Evolutionary conservation across 352 stramenopile genomes (phyloP).

Genomic region (Phytophthora quininea): DNA sequence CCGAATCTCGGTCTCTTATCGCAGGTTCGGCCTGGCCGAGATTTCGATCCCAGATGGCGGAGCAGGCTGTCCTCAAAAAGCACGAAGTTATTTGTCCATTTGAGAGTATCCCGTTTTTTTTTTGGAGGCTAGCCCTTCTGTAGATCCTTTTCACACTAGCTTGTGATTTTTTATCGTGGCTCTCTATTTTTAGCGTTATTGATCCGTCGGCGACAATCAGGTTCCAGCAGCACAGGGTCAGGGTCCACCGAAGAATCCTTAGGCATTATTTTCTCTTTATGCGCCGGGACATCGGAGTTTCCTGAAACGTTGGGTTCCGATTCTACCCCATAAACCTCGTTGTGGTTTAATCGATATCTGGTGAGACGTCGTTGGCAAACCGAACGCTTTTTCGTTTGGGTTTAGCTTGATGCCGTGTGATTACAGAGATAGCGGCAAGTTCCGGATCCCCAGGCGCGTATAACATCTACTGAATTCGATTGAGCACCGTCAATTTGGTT

Average conservation of each 20-base stretch:
- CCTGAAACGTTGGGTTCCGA: too few relatives aligned
- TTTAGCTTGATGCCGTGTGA: slow-evolving; percentile 1
- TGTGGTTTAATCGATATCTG: neutral
- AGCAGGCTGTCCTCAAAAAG: slow-evolving; percentile 3
- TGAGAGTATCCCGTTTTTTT: neutral
- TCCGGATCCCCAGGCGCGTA: neutral
- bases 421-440: neutral
- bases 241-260: neutral
- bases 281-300: neutral
- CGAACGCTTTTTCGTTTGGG: neutral
- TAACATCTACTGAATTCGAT: slow-evolving; percentile 4
- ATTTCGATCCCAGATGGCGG: neutral
- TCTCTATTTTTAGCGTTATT: slow-evolving; percentile 5
- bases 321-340: too few relatives aligned
- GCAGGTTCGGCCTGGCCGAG: neutral
- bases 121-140: neutral
- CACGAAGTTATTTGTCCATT: slow-evolving; percentile 5
- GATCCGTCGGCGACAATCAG: slow-evolving; percentile 1
- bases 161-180: slow-evolving; percentile 1
- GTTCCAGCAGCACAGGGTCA: slow-evolving; percentile 1
- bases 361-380: slow-evolving; percentile 3
- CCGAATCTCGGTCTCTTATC: neutral
- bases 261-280: too few relatives aligned
- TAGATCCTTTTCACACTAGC: neutral
- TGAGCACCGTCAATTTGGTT: neutral